Evolutionary conservation across 805 yeast species (phyloP).

Genomic region (Scheffersomyces amazonensis): DNA sequence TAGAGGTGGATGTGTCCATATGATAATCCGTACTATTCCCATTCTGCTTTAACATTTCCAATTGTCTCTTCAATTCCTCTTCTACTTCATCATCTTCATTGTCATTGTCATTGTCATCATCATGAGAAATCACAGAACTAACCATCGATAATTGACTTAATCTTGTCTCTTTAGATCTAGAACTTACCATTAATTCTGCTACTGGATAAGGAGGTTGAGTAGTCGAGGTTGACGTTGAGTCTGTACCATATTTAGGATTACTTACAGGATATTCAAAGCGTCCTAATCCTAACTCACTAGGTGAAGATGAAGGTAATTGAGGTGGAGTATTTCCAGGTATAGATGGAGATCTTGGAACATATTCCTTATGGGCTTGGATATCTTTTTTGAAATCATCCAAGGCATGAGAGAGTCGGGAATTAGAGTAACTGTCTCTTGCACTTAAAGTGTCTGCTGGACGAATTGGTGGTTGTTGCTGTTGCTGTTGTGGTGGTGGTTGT

Average conservation of each 20-base stretch:
- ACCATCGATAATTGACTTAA: constrained; percentile 39
- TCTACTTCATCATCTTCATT: constrained; percentile 36
- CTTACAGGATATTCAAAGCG: constrained; percentile 7
- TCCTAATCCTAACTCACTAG: constrained; percentile 12
- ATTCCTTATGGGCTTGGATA: constrained; percentile 18
- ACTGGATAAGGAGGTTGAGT: not conserved
- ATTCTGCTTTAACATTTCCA: constrained; percentile 29
- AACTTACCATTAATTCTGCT: not conserved
- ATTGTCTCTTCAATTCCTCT: constrained; percentile 36
- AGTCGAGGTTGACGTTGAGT: not conserved
- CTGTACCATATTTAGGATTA: not conserved
- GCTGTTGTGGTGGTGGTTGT: not conserved
- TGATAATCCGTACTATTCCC: constrained; percentile 1
- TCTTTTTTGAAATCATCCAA: constrained; percentile 28
- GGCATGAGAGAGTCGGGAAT: constrained; percentile 21
- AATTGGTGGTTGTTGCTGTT: not conserved
- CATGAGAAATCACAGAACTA: constrained; percentile 40
- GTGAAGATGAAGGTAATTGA: constrained; percentile 10
- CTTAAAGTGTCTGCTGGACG: not conserved
- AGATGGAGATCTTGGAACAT: constrained; percentile 11
- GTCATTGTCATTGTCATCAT: constrained; percentile 21
- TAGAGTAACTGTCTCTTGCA: not conserved
- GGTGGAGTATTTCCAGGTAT: constrained; percentile 7
- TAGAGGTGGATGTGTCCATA: constrained; percentile 2
- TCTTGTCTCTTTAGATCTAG: constrained; percentile 9